Base-by-base conservation (phyloP, 1,284 basidiomycete genomes). In the Xerocomus amazonicus region DNA sequence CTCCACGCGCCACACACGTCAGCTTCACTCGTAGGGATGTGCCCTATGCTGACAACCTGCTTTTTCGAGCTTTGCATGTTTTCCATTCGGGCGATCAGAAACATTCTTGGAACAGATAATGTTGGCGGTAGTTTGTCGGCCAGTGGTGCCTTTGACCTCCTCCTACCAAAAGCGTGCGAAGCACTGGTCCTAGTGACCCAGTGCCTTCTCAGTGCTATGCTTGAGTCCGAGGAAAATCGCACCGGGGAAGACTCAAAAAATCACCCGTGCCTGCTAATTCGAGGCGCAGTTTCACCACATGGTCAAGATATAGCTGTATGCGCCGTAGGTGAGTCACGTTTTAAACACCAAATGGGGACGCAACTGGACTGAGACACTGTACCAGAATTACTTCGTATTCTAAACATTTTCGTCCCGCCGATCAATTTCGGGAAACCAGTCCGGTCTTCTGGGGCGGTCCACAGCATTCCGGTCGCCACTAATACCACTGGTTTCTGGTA, bases 121-220 rank as follows among this genome's bases (percentile, higher is more conserved):
- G 12, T 34, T 3, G n/a, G 29, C 16, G 42, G 13, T 3, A 49
- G 48, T 32, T 42, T 37, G 14, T 44, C 52, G 7, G 29, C 50
- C 6, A 53, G 59, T 19, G 55, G 68, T 45, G 72, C 77, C 54
- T 64, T 87, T 33, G 84, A 90, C 61, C 70, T 80, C 19, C 75
- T 83, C 60, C 71, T 90, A 9, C 85, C 87, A 1, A 85, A 84
- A 67, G 81, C 84, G 19, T 87, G 89, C 61, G 89, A 90, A 57
- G 90, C 81, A 0, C 73, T 93, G 47, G 84, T 93, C 10, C 75
- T 95, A 10, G 77, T 86, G 38, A 79, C 81, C 2, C 89, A 93
- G 66, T 87, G 85, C 57, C 78, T 92, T 50, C 74, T 81, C 48
- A 81, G 81, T n/a, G 74, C 87, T 45, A 73, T 78, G 32, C 68